A percentile compares a stretch with the other conserved stretches of the same genome.
phyloP scores from a whole-genome alignment of 768 basidiomycete species.

The Fibroporia radiculosa region DNA sequence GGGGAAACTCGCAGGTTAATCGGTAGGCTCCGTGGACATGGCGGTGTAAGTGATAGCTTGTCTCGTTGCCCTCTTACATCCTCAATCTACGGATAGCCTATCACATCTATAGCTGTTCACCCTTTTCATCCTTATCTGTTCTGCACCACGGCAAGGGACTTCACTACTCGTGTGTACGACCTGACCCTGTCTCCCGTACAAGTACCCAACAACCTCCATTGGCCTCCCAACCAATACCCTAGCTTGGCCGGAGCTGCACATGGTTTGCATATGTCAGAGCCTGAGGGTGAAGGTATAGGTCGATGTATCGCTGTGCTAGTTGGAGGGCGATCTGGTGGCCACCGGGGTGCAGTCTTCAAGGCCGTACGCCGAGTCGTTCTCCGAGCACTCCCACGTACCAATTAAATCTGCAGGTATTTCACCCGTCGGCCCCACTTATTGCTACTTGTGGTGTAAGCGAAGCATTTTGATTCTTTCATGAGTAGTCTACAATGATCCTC shows the following conservation, averaged over 20 bases:
- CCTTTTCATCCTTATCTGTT: slow-evolving; percentile 50
- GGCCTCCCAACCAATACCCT: slow-evolving; percentile 42
- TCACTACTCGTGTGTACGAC: slow-evolving; percentile 64
- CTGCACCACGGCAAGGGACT: slow-evolving; percentile 68
- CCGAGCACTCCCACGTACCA: background rate
- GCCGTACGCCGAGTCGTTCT: slow-evolving; percentile 35
- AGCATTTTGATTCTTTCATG: background rate
- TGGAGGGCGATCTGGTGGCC: slow-evolving; percentile 69
- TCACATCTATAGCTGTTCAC: slow-evolving; percentile 64
- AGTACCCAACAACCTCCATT: slow-evolving; percentile 44
- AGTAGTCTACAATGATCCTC: slow-evolving; percentile 3
- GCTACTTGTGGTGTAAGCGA: slow-evolving; percentile 69
- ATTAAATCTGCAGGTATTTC: slow-evolving; percentile 47
- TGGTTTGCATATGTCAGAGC: slow-evolving; percentile 52
- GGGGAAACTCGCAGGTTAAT: slow-evolving; percentile 30
- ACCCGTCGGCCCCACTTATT: slow-evolving; percentile 52
- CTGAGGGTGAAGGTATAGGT: slow-evolving; percentile 51
- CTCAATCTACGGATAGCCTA: slow-evolving; percentile 30
- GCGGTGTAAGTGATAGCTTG: slow-evolving; percentile 45
- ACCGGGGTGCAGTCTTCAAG: slow-evolving; percentile 57
- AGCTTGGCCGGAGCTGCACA: slow-evolving; percentile 63
- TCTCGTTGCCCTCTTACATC: background rate
- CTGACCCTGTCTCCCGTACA: slow-evolving; percentile 31
- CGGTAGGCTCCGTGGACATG: slow-evolving; percentile 59
- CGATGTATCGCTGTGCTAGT: slow-evolving; percentile 58